Base-by-base conservation (phyloP, 179 eudicot species). In the Corrigiola litoralis region DNA sequence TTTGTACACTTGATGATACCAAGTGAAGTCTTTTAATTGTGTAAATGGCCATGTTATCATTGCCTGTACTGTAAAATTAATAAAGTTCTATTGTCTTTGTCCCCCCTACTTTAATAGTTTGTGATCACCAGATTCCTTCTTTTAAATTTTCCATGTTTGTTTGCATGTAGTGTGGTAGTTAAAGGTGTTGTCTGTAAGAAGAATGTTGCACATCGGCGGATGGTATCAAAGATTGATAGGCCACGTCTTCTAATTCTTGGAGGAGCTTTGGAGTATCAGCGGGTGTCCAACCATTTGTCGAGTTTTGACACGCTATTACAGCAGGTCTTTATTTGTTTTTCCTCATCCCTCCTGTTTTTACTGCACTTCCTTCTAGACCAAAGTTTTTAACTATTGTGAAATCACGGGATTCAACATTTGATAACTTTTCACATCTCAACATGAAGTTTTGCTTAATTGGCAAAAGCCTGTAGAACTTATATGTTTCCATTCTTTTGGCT, bases 181-280 rank as follows among this genome's bases (percentile, higher is more conserved):
- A 81, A 72, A 75, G 85, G 85, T 58, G 76, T 81, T 69, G 85
- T 78, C 58, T 81, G 85, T 56, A 81, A 81, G 78, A 81, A 78
- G 74, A 81, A 81, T 72, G 80, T 81, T 61, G 85, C 85, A 62
- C 80, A 81, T 78, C 80, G 85, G 33, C 73, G 85, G 42, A 81
- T 81, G 85, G 66, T 64, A 32, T 70, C 85, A 6, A 81, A 67
- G 74, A 58, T 81, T 54, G 80, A 75, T 50, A 75, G 49, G 51
- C 76, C 85, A n/a, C 78, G 73, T 45, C 71, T 81, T 29, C 52
- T 81, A 41, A 75, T 81, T 48, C 82, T 81, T 52, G 85, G 80
- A 70, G 85, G 82, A 59, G 85, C 85, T 11, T 60, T 81, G 69
- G 85, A 81, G 67, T 81, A 81, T 78, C 85, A 81, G 51, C 80